phyloP scores from a whole-genome alignment of 1,284 basidiomycete genomes.

The Schizophyllum commune region DNA sequence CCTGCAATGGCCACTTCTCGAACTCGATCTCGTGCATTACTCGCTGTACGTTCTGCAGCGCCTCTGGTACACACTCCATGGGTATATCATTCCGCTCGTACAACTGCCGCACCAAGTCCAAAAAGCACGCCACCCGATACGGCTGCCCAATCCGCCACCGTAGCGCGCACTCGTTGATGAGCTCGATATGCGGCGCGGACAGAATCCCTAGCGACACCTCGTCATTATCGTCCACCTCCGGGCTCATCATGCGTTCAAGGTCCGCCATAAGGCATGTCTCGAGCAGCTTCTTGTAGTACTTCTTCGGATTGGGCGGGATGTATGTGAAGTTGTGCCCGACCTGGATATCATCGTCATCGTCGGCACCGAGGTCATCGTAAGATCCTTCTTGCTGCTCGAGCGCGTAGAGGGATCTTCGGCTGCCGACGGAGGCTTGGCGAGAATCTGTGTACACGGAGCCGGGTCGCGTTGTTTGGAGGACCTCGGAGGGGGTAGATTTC shows the following conservation, averaged over 20 bases:
- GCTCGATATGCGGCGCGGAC: conserved; percentile 71
- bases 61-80: conserved; percentile 90
- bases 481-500: conserved; percentile 62
- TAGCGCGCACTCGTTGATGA: conserved; percentile 83
- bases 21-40: conserved; percentile 63
- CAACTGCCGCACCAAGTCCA: conserved; percentile 82
- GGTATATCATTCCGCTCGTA: conserved; percentile 91
- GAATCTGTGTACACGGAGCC: conserved; percentile 40
- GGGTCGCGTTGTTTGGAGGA: conserved; percentile 43
- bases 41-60: conserved; percentile 66
- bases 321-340: conserved; percentile 76
- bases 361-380: conserved; percentile 27
- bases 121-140: conserved; percentile 75
- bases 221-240: conserved; percentile 87
- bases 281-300: conserved; percentile 79
- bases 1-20: conserved; percentile 73
- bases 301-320: conserved; percentile 85
- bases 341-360: conserved; percentile 60
- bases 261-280: conserved; percentile 82
- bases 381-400: conserved; percentile 18
- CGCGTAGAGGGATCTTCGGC: conserved; percentile 49
- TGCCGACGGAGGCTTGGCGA: conserved; percentile 57
- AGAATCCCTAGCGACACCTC: conserved; percentile 94
- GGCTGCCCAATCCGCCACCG: conserved; percentile 85
- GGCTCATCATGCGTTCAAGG: conserved; percentile 82